phyloP scores from a whole-genome alignment of 2,329 filamentous ascomycete species.

The Pseudophaeomoniella oleicola region DNA sequence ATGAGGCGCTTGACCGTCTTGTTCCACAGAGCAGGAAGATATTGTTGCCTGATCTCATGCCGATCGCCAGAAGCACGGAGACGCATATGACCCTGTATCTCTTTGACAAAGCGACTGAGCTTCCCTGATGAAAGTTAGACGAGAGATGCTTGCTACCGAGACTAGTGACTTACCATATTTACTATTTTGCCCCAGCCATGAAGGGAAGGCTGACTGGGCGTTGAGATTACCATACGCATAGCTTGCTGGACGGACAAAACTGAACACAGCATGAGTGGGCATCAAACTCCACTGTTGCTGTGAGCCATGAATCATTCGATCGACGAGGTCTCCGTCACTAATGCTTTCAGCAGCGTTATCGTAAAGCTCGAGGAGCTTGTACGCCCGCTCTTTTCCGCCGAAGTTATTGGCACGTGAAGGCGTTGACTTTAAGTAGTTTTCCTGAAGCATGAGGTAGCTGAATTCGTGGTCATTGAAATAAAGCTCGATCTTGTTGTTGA shows the following conservation, averaged over 20 bases:
- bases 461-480: slow-evolving; percentile 99
- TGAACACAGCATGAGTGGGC: slow-evolving; percentile 91
- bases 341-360: slow-evolving; percentile 90
- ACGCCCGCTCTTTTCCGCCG: slow-evolving; percentile 51
- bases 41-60: slow-evolving; percentile 88
- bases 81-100: slow-evolving; percentile 95
- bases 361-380: slow-evolving; percentile 74
- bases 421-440: slow-evolving; percentile 83
- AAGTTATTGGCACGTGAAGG: slow-evolving; percentile 52
- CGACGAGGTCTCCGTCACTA: slow-evolving; percentile 89
- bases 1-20: slow-evolving; percentile 62
- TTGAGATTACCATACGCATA: slow-evolving; percentile 68
- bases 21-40: slow-evolving; percentile 77
- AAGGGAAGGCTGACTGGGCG: slow-evolving; percentile 61
- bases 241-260: slow-evolving; percentile 81
- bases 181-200: slow-evolving; percentile 92
- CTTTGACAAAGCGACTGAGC: slow-evolving; percentile 68
- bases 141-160: not conserved
- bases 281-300: slow-evolving; percentile 98
- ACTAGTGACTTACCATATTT: slow-evolving; percentile 47
- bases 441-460: slow-evolving; percentile 93
- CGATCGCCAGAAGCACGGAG: slow-evolving; percentile 79
- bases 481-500: slow-evolving; percentile 96
- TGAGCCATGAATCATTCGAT: slow-evolving; percentile 94
- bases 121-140: slow-evolving; percentile 28